Base-by-base conservation (phyloP, 768 basidiomycete genomes). In the Pulveroboletus frians region DNA sequence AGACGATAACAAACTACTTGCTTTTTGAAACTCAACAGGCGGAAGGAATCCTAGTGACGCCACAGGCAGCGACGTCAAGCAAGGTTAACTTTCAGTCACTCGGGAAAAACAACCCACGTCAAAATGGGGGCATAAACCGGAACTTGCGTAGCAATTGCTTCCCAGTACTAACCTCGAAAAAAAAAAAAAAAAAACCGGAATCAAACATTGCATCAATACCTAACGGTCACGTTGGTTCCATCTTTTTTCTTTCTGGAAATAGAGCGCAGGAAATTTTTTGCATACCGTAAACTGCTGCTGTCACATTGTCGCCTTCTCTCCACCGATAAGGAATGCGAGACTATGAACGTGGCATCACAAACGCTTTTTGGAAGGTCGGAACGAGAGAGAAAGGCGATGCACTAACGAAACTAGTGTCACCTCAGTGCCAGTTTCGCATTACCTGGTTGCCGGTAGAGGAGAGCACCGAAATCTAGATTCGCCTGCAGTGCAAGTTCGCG, bases 251-350 rank as follows among this genome's bases (percentile, higher is more conserved):
- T 44, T 35, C 31, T 46, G 62, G 65, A 23, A 21, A 47, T 64
- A 64, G 59, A 50, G 62, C 62, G 63, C 52, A 61, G 51, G 59
- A 60, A 62, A 32, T 9, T 23, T 49, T 53, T 48, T 10, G 47
- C n/a, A 43, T 64, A 39, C 23, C 60, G 60, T 62, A 63, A 61
- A 13, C 29, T 17, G 21, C 41, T 47, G 49, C 58, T 59, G 58
- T 55, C 59, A 62, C 2, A 13, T n/a, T 4, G 47, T 43, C 47
- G 43, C 42, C 23, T 39, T 58, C 37, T 30, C 43, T 40, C 54
- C 51, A 47, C 47, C 26, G 60, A 67, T 59, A 56, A 54, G 26
- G 29, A 49, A 39, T 5, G 40, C 36, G 18, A 44, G 39, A 21
- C 39, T 45, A 55, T 61, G 45, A 64, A 47, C 56, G 62, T 58